phyloP scores from a whole-genome alignment of 345 rosid species.

The Eucalyptus tenuipes region DNA sequence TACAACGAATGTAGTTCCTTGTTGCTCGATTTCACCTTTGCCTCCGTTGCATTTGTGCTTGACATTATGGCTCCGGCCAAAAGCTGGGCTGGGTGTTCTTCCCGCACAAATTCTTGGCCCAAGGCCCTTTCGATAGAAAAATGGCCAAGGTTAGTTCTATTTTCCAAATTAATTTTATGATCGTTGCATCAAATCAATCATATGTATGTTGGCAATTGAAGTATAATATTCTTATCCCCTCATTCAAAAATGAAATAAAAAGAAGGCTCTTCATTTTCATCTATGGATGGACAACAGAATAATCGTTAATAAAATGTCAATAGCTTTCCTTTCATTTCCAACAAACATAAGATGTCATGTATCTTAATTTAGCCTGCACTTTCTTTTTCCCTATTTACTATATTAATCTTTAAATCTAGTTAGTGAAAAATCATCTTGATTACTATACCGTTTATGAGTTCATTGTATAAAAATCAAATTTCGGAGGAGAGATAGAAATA shows the following conservation, averaged over 20 bases:
- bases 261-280: neutral
- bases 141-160: neutral
- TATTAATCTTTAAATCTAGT: neutral
- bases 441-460: neutral
- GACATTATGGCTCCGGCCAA: neutral
- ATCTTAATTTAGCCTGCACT: neutral
- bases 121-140: neutral
- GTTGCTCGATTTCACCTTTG: neutral
- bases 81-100: neutral
- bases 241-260: neutral
- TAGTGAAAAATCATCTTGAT: neutral
- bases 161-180: neutral
- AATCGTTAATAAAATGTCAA: neutral
- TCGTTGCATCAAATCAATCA: neutral
- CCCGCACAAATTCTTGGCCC: neutral
- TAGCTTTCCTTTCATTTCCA: neutral
- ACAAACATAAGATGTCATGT: neutral
- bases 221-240: neutral
- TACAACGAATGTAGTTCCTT: neutral
- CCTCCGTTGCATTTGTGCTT: neutral
- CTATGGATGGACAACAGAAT: neutral
- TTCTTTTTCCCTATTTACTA: neutral
- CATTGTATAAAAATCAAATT: neutral
- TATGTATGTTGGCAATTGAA: neutral
- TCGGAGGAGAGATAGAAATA: fast-evolving